Evolutionary conservation across 2,329 filamentous ascomycete genomes (phyloP).

Genomic region (Lithohypha guttulata): DNA sequence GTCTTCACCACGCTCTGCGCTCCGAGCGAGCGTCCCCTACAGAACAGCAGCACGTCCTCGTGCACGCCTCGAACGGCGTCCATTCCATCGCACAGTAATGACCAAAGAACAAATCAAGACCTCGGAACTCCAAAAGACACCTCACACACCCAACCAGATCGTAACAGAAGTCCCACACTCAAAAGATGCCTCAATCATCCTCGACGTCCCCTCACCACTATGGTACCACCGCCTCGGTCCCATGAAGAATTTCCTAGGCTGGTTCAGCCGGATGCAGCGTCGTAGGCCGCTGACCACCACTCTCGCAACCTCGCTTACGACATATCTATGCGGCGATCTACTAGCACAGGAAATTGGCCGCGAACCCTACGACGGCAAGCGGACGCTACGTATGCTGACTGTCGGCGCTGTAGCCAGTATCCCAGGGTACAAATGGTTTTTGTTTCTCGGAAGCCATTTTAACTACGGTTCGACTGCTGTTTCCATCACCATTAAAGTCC

Average conservation of each 20-base stretch:
- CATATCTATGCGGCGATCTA: slow-evolving; percentile 52
- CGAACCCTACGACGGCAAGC: slow-evolving; percentile 53
- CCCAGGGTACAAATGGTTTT: slow-evolving; percentile 73
- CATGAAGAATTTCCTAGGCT: slow-evolving; percentile 20
- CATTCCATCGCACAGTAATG: slow-evolving; percentile 11
- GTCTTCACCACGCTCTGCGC: too few species aligned
- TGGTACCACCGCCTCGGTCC: slow-evolving; percentile 23
- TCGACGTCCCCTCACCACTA: slow-evolving; percentile 9
- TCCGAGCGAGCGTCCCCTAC: too few species aligned
- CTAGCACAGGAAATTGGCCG: slow-evolving; percentile 24
- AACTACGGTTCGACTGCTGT: slow-evolving; percentile 66
- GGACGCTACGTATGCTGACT: slow-evolving; percentile 59
- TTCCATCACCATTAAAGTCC: slow-evolving; percentile 65
- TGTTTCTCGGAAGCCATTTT: slow-evolving; percentile 70
- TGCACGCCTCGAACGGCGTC: too few species aligned
- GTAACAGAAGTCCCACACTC: slow-evolving; percentile 17
- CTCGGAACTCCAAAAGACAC: slow-evolving; percentile 16
- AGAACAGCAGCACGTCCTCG: too few species aligned
- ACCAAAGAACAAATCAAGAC: slow-evolving; percentile 17
- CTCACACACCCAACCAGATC: slow-evolving; percentile 16
- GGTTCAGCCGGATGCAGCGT: slow-evolving; percentile 49
- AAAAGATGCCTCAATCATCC: slow-evolving; percentile 10
- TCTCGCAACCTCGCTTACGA: slow-evolving; percentile 60
- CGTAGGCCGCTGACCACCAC: slow-evolving; percentile 67
- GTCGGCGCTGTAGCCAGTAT: slow-evolving; percentile 66